A percentile compares a stretch with the other conserved stretches of the same genome.
Evolutionary conservation across 768 basidiomycete species (phyloP).

Genomic region (Imleria badia): DNA sequence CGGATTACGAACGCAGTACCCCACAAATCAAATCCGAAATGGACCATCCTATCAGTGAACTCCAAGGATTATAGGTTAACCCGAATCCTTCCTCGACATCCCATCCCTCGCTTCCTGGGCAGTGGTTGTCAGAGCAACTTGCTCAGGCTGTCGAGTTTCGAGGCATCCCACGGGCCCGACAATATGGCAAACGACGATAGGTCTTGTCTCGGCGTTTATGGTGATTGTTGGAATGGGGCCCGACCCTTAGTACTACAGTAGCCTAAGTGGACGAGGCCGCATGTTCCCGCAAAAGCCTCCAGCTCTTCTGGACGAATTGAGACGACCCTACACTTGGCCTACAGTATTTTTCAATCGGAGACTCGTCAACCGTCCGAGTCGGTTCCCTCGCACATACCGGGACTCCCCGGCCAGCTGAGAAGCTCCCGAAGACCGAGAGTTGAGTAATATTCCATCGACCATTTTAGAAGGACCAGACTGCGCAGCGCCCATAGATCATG

Average conservation of each 20-base stretch:
- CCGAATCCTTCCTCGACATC: background rate
- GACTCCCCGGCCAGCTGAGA: background rate
- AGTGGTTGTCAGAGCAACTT: background rate
- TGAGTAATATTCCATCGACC: background rate
- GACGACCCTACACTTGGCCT: too few species aligned
- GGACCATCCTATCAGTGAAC: background rate
- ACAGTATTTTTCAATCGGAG: too few species aligned
- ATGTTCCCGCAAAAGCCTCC: too few species aligned
- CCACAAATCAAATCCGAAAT: background rate
- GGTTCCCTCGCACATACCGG: background rate
- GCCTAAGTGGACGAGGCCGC: too few species aligned
- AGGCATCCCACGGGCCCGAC: background rate
- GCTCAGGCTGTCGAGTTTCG: background rate
- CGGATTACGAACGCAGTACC: constrained; percentile 13
- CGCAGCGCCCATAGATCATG: background rate
- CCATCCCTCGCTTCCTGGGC: background rate
- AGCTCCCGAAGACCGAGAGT: background rate
- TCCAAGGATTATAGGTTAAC: background rate
- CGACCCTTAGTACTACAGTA: too few species aligned
- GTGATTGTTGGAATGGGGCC: too few species aligned
- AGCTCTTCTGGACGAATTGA: background rate
- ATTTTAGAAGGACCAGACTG: background rate
- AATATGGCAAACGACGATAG: background rate
- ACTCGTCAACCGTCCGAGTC: too few species aligned
- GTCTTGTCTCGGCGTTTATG: too few species aligned